A percentile compares a stretch with the other conserved stretches of the same genome.
phyloP scores from a whole-genome alignment of 257 asterid genomes.

The Solanum appendiculatum region DNA sequence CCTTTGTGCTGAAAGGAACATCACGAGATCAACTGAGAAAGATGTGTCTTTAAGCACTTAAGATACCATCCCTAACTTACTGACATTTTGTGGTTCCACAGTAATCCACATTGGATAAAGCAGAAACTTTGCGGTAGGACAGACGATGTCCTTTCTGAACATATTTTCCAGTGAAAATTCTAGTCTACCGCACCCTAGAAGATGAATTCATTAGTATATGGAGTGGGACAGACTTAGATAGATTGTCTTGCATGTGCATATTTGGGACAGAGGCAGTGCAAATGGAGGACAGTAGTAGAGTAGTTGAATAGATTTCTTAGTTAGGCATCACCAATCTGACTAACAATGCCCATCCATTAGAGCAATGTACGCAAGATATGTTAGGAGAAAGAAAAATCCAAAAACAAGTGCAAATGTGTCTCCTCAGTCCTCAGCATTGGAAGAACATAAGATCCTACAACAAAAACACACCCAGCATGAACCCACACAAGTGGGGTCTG shows the following conservation, averaged over 20 bases:
- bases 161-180: background rate
- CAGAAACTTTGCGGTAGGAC: background rate
- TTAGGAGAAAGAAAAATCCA: background rate
- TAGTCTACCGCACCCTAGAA: background rate
- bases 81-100: background rate
- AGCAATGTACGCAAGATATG: background rate
- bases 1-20: background rate
- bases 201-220: background rate
- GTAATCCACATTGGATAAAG: background rate
- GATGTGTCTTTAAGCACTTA: background rate
- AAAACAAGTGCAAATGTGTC: background rate
- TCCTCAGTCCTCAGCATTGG: background rate
- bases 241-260: background rate
- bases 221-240: background rate
- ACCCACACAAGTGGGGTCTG: background rate
- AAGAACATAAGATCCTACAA: background rate
- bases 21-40: background rate
- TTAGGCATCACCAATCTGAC: background rate
- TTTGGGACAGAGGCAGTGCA: background rate
- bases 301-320: background rate
- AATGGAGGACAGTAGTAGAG: background rate
- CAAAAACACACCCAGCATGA: background rate
- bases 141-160: background rate
- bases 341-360: background rate
- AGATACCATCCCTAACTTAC: background rate